phyloP scores from a whole-genome alignment of 805 yeast genomes.

The Diddensiella caesifluorescens region DNA sequence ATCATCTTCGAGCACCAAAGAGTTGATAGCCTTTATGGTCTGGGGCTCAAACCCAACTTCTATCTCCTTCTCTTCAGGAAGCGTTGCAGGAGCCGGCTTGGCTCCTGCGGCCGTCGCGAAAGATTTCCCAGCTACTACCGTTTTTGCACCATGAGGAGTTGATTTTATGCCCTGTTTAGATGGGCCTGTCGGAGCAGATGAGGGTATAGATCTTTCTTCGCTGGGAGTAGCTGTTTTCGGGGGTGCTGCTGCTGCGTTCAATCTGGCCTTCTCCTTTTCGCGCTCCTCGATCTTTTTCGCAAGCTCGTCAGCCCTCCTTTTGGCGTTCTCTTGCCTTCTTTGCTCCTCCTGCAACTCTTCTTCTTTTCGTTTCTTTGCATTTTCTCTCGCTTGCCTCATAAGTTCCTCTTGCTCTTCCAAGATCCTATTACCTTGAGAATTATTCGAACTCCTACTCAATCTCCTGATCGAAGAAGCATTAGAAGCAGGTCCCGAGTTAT shows the following conservation, averaged over 20 bases:
- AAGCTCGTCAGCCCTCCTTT: slow-evolving; percentile 29
- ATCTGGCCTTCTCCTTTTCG: slow-evolving; percentile 14
- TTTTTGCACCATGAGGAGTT: not conserved
- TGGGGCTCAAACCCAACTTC: slow-evolving; percentile 7
- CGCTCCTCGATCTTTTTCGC: slow-evolving; percentile 22
- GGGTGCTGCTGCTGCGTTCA: slow-evolving; percentile 1
- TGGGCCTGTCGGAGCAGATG: too few relatives aligned
- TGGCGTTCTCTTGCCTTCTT: slow-evolving; percentile 27
- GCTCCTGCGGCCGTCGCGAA: slow-evolving; percentile 5
- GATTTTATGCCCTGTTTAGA: too few relatives aligned
- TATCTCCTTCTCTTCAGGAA: not conserved
- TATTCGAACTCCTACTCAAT: not conserved
- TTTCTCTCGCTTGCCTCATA: slow-evolving; percentile 32
- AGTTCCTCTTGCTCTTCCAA: slow-evolving; percentile 30
- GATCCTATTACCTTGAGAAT: not conserved
- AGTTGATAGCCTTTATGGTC: slow-evolving; percentile 12
- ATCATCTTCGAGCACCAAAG: slow-evolving; percentile 15
- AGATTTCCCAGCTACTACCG: too few relatives aligned
- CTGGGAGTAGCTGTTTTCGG: too few relatives aligned
- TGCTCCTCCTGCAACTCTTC: slow-evolving; percentile 29
- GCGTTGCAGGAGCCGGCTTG: slow-evolving; percentile 1
- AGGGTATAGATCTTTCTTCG: too few relatives aligned
- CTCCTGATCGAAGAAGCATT: not conserved
- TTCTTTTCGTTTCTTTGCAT: slow-evolving; percentile 33
- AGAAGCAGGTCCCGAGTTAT: slow-evolving; percentile 3